Evolutionary conservation across 2,329 filamentous ascomycete species (phyloP).

Genomic region (Penicillium crustosum): DNA sequence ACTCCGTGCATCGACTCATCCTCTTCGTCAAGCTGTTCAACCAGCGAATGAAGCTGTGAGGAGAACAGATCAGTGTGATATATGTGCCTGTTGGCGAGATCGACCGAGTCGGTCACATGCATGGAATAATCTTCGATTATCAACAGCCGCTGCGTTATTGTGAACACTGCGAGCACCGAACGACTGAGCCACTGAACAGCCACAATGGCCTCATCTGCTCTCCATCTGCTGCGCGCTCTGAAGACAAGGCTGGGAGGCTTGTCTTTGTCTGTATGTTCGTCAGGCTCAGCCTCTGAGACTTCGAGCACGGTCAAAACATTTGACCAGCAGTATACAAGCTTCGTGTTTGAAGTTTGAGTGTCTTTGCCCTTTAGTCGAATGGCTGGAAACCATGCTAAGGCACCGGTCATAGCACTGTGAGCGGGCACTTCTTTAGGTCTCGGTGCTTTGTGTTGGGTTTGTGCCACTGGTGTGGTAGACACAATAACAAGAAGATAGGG

Average conservation of each 20-base stretch:
- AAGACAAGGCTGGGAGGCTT: conserved; percentile 79
- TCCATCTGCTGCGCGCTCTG: conserved; percentile 81
- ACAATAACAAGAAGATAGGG: conserved; percentile 95
- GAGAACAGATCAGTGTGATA: conserved; percentile 92
- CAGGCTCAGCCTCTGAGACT: conserved; percentile 67
- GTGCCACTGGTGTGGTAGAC: conserved; percentile 91
- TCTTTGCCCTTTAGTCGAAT: conserved; percentile 83
- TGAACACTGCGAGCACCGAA: conserved; percentile 86
- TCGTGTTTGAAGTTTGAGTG: conserved; percentile 66
- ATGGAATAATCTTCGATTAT: conserved; percentile 87
- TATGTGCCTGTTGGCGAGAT: conserved; percentile 86
- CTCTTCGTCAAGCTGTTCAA: conserved; percentile 85
- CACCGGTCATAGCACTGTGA: conserved; percentile 89
- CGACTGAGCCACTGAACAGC: conserved; percentile 95
- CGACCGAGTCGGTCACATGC: conserved; percentile 91
- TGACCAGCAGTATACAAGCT: conserved; percentile 97
- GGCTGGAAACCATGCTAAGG: conserved; percentile 94
- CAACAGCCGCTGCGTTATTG: conserved; percentile 88
- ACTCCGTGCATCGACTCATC: conserved; percentile 91
- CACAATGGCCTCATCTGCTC: conserved; percentile 90
- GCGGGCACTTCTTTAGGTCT: conserved; percentile 87
- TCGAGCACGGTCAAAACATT: conserved; percentile 95
- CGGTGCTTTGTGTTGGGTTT: conserved; percentile 92
- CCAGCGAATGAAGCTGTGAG: conserved; percentile 74
- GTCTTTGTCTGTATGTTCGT: conserved; percentile 64